Conservation (phyloP, 1,284 basidiomycete genomes). For the Irpex sp. region DNA sequence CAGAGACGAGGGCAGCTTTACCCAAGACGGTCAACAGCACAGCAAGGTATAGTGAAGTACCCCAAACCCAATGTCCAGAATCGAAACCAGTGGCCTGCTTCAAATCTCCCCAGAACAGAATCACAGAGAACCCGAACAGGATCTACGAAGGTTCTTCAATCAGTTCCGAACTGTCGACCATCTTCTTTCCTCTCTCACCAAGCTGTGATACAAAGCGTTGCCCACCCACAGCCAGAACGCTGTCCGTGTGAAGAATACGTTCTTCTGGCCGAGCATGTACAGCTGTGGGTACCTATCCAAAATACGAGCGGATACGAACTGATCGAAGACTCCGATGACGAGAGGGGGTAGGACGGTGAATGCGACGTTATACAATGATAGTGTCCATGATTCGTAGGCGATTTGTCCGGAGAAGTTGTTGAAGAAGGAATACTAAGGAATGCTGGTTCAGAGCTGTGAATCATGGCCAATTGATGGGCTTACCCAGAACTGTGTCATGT, state of each 20-base stretch:
- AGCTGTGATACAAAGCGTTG: constrained; percentile 92
- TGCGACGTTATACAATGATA: constrained; percentile 90
- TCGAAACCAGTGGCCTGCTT: constrained; percentile 80
- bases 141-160: constrained; percentile 43
- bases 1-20: constrained; percentile 96
- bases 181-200: constrained; percentile 52
- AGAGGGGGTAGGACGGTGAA: constrained; percentile 96
- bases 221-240: constrained; percentile 95
- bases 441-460: constrained; percentile 4
- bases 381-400: constrained; percentile 97
- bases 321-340: constrained; percentile 97
- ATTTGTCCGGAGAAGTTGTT: constrained; percentile 99
- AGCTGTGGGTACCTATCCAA: constrained; percentile 97
- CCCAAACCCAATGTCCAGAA: constrained; percentile 98
- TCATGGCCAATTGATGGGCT: constrained; percentile 20
- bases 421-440: constrained; percentile 87
- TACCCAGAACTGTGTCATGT: constrained; percentile 98
- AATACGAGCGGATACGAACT: constrained; percentile 96
- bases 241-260: constrained; percentile 88
- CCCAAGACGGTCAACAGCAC: constrained; percentile 94
- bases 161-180: background rate
- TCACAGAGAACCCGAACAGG: constrained; percentile 84
- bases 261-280: constrained; percentile 89
- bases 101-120: constrained; percentile 90
- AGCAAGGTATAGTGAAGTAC: constrained; percentile 90